Evolutionary conservation across 2,329 filamentous ascomycete species (phyloP).

Genomic region (Falciphora oryzae): DNA sequence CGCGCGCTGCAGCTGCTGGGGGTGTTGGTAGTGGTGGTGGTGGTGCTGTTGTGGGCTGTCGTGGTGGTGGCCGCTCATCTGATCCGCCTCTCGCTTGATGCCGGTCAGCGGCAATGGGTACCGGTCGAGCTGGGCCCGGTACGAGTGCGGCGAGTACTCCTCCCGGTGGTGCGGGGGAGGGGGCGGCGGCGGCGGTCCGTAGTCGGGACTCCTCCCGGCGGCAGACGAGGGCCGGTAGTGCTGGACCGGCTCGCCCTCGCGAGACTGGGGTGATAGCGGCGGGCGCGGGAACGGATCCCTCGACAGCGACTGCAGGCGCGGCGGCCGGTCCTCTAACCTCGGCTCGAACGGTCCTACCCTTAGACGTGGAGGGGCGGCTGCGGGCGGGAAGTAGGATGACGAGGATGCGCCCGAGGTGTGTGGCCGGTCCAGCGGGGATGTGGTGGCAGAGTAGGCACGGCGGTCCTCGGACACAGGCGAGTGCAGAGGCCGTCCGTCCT

Average conservation of each 20-base stretch:
- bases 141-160: conserved; percentile 39
- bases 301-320: conserved; percentile 23
- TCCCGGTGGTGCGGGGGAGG: conserved; percentile 23
- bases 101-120: conserved; percentile 9
- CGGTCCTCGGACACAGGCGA: conserved; percentile 40
- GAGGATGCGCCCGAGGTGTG: conserved; percentile 26
- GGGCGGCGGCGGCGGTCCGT: conserved; percentile 32
- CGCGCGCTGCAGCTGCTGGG: not conserved
- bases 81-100: conserved; percentile 3
- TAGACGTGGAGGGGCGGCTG: conserved; percentile 25
- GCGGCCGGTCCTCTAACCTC: conserved; percentile 38
- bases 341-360: conserved; percentile 41
- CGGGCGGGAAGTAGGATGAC: conserved; percentile 42
- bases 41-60: conserved; percentile 10
- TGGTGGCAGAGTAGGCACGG: conserved; percentile 33
- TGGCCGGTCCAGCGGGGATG: conserved; percentile 43
- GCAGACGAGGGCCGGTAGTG: conserved; percentile 14
- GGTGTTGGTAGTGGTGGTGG: conserved; percentile 5
- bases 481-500: conserved; percentile 36
- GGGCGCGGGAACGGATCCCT: conserved; percentile 34
- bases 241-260: conserved; percentile 30
- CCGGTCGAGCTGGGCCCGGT: conserved; percentile 1
- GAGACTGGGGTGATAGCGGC: conserved; percentile 36
- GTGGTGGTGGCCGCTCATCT: conserved; percentile 8
- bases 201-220: conserved; percentile 19